Percentiles rank a stretch among this genome's conserved stretches.
These are phyloP conservation scores for Penicillium nucicola DNA, from an alignment of 495 filamentous ascomycete species.

Conservation along the genomic window DNA sequence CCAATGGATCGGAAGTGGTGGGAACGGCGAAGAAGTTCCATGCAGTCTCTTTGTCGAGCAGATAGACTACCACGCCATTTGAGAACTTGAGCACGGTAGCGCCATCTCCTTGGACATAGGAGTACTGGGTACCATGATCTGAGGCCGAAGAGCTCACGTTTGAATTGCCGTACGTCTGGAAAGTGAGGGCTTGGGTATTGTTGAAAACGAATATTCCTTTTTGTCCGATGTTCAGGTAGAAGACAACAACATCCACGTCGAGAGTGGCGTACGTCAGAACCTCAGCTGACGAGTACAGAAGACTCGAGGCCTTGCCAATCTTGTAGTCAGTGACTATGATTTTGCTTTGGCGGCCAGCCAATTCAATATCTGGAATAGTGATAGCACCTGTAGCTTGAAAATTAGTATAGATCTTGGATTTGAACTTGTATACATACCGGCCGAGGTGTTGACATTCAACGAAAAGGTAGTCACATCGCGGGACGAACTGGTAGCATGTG, in stretches of 20 bases:
- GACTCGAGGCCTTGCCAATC: constrained; percentile 44
- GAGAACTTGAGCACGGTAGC: constrained; percentile 50
- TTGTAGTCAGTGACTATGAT: constrained; percentile 69
- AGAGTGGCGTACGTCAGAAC: constrained; percentile 57
- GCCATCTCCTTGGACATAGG: constrained; percentile 31
- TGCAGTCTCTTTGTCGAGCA: constrained; percentile 43
- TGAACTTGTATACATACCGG: constrained; percentile 31
- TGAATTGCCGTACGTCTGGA: constrained; percentile 44
- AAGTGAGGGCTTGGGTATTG: constrained; percentile 29
- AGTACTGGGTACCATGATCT: constrained; percentile 44
- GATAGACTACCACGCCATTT: constrained; percentile 48
- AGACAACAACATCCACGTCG: constrained; percentile 45
- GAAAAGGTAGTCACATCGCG: constrained; percentile 52
- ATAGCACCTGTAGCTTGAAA: constrained; percentile 25
- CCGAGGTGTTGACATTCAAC: constrained; percentile 54
- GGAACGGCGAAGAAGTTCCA: constrained; percentile 53
- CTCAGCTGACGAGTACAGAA: constrained; percentile 71
- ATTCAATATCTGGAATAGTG: constrained; percentile 58
- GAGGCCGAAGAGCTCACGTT: constrained; percentile 39
- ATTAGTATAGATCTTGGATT: neutral
- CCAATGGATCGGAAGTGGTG: constrained; percentile 30
- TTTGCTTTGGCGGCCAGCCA: constrained; percentile 70
- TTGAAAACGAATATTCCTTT: constrained; percentile 55
- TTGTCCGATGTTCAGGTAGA: constrained; percentile 63
- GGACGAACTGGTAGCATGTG: constrained; percentile 56